These are phyloP conservation scores for Cordyceps cicadae DNA, from an alignment of 2,329 filamentous ascomycete genomes.

Conservation along the genomic window DNA sequence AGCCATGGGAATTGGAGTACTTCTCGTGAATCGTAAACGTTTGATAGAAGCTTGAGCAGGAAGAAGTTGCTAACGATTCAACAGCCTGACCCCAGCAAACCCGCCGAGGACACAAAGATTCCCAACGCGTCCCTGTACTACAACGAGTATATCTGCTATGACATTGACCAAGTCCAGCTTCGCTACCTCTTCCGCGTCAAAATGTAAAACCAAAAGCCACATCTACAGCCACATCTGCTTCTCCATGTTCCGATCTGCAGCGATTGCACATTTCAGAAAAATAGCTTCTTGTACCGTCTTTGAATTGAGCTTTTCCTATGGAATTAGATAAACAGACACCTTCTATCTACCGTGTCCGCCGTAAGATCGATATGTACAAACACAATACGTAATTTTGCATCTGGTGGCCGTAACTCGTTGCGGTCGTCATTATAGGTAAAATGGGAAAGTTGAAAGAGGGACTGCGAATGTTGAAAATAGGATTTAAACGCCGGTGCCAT, in stretches of 20 bases:
- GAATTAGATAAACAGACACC: background rate
- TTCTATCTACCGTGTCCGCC: background rate
- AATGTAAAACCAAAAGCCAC: slow-evolving; percentile 25
- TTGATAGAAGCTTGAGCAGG: background rate
- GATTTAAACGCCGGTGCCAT: slow-evolving; percentile 23
- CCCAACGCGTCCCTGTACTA: slow-evolving; percentile 45
- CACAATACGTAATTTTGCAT: background rate
- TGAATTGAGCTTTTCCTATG: background rate
- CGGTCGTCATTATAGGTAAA: background rate
- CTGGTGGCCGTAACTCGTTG: background rate
- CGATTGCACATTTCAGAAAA: background rate
- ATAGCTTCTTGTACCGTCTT: background rate
- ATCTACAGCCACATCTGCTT: background rate
- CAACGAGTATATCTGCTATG: slow-evolving; percentile 69
- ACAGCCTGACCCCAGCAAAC: slow-evolving; percentile 41
- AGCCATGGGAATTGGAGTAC: background rate
- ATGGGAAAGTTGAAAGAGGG: no score
- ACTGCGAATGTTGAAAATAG: no score
- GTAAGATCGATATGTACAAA: background rate
- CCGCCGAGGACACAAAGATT: slow-evolving; percentile 41
- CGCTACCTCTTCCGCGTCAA: slow-evolving; percentile 61
- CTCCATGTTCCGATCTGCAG: background rate
- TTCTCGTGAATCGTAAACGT: background rate
- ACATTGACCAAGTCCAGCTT: slow-evolving; percentile 60
- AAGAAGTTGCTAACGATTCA: background rate